Evolutionary conservation across 2,329 filamentous ascomycete species (phyloP).

Genomic region (Aspergillus chevalieri): DNA sequence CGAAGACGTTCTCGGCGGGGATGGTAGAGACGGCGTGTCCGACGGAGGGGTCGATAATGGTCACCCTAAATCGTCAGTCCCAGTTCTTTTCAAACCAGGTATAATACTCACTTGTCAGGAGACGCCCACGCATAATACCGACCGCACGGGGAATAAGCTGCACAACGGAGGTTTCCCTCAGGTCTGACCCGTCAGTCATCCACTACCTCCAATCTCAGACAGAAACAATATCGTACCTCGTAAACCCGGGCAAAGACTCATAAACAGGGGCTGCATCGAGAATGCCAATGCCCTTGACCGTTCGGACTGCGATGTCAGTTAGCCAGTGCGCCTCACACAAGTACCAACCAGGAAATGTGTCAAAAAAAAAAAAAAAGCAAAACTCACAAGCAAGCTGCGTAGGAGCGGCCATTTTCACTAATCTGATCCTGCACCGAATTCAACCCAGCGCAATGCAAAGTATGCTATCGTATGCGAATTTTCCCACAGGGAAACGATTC

Average conservation of each 20-base stretch:
- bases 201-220: no score
- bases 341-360: background rate
- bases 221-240: conserved; percentile 35
- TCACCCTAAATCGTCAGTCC: conserved; percentile 52
- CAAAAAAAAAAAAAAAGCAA: conserved; percentile 2
- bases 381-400: conserved; percentile 83
- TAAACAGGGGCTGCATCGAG: conserved; percentile 89
- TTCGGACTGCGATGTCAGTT: conserved; percentile 59
- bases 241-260: conserved; percentile 73
- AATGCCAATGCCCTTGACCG: conserved; percentile 91
- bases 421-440: conserved; percentile 1
- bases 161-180: conserved; percentile 91
- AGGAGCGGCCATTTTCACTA: conserved; percentile 66
- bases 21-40: conserved; percentile 71
- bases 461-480: background rate
- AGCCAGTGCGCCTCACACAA: conserved; percentile 5
- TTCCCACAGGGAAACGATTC: background rate
- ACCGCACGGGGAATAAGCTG: conserved; percentile 90
- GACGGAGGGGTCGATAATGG: conserved; percentile 71
- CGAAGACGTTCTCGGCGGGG: conserved; percentile 77
- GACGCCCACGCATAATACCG: conserved; percentile 95
- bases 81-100: background rate
- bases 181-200: conserved; percentile 49
- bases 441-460: background rate
- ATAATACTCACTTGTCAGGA: conserved; percentile 56